Base-by-base conservation (phyloP, 176 grass and related monocot species). In the Oryza brachyantha region DNA sequence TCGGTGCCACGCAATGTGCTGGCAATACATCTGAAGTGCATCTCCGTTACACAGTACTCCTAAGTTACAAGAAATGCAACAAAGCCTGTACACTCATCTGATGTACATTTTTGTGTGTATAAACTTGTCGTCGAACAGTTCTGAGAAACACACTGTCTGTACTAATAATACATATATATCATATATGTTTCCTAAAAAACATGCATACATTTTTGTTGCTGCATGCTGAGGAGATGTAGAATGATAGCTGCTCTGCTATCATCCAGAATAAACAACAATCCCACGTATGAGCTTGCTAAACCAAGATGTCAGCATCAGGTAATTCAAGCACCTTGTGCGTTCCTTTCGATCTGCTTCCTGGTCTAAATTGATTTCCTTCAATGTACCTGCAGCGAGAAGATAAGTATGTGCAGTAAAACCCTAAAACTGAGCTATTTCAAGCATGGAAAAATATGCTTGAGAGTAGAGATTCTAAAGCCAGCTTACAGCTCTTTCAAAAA, bases 401-500 rank as follows among this genome's bases (percentile, higher is more conserved):
- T 50, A 68, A 46, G n/a, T 64, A 21, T 29, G 21, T 7, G 29
- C 19, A 73, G 62, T 62, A 50, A 32, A 2, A n/a, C n/a, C 13
- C 34, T 59, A 14, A 0, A 70, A 4, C 25, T 61, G 7, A 60
- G 68, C 25, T 16, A 0, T 21, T 28, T 61, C 40, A 54, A 43
- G 29, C 13, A 42, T 0, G 66, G 24, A 71, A 24, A 52, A 32
- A 5, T 24, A 1, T 80, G 67, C 45, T 45, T 42, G 64, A 16
- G 36, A 58, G 74, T 25, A 78, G 10, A 32, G 29, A 60, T 17
- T 75, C 31, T 83, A 45, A 62, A 85, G 74, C 70, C 25, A 79
- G 66, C 90, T 82, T 82, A 99, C 96, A 99, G 66, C 61, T 99
- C 92, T 79, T 99, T 95, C 79, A 99, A 68, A 70, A 89, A 95